These are phyloP conservation scores for Globisporangium spiculum DNA, from an alignment of 352 stramenopile species.

Conservation along the genomic window DNA sequence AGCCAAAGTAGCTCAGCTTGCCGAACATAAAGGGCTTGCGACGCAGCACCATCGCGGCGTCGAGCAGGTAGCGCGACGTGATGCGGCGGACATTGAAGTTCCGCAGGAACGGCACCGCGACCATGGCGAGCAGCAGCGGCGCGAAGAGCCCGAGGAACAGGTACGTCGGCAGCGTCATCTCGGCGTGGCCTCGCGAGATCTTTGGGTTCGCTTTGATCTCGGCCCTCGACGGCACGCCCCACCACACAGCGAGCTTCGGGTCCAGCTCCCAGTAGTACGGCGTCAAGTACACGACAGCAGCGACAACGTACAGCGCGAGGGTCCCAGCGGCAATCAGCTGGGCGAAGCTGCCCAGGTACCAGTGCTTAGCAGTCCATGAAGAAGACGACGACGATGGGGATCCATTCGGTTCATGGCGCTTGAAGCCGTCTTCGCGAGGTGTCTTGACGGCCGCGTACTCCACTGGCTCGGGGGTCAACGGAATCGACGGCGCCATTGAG, in stretches of 20 bases:
- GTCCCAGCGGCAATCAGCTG: conserved; percentile 12
- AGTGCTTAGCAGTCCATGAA: conserved; percentile 13
- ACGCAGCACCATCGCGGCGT: conserved; percentile 17
- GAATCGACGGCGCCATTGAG: neutral
- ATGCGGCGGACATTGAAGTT: conserved; percentile 23
- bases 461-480: neutral
- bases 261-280: conserved; percentile 23
- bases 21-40: conserved; percentile 19
- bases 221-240: conserved; percentile 17
- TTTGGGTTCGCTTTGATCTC: conserved; percentile 16
- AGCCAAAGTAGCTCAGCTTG: conserved; percentile 14
- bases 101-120: conserved; percentile 6
- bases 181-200: conserved; percentile 13
- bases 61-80: conserved; percentile 16
- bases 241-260: conserved; percentile 21
- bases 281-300: conserved; percentile 17
- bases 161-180: conserved; percentile 26
- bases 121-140: conserved; percentile 12
- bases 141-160: conserved; percentile 19
- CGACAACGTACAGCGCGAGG: conserved; percentile 16
- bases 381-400: neutral
- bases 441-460: conserved; percentile 1
- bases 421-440: neutral
- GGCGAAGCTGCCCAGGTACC: conserved; percentile 18
- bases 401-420: neutral